Evolutionary conservation across 805 yeast species (phyloP).

Genomic region (Myxozyma udenii): DNA sequence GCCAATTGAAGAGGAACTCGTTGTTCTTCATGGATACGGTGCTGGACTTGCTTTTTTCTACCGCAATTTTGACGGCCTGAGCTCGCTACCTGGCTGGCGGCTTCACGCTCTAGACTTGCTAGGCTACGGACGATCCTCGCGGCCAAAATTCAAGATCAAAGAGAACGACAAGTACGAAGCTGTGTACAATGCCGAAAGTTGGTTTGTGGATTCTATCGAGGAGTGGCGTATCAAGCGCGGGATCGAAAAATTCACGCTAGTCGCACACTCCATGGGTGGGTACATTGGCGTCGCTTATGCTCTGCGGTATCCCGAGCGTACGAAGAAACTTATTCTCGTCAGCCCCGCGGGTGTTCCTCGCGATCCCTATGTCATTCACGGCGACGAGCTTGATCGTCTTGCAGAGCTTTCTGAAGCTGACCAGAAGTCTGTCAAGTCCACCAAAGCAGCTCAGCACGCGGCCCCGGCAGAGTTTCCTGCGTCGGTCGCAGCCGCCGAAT

Average conservation of each 20-base stretch:
- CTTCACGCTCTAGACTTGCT: conserved; percentile 82
- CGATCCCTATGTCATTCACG: conserved; percentile 25
- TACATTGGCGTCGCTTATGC: conserved; percentile 71
- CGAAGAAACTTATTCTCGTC: conserved; percentile 67
- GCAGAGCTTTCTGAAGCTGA: not conserved
- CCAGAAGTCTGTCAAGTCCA: conserved; percentile 2
- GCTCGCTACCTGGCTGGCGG: conserved; percentile 50
- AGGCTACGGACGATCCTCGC: conserved; percentile 86
- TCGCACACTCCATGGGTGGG: conserved; percentile 94
- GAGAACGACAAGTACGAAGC: conserved; percentile 39
- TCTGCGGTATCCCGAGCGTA: conserved; percentile 55
- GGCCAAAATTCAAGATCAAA: conserved; percentile 57
- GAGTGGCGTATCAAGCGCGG: conserved; percentile 58
- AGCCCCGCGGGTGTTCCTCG: conserved; percentile 84
- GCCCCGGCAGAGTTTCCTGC: conserved; percentile 2
- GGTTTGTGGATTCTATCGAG: conserved; percentile 63
- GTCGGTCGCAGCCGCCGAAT: not conserved
- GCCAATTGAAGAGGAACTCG: conserved; percentile 48
- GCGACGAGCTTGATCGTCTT: conserved; percentile 4
- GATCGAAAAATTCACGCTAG: conserved; percentile 52
- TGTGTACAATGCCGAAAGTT: conserved; percentile 52
- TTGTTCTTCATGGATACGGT: conserved; percentile 88
- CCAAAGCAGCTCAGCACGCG: not conserved
- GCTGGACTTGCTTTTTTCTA: conserved; percentile 83
- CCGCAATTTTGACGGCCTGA: conserved; percentile 59